Conservation (phyloP, 2,329 filamentous ascomycete species). For the Sporothrix pseudoabietina region DNA sequence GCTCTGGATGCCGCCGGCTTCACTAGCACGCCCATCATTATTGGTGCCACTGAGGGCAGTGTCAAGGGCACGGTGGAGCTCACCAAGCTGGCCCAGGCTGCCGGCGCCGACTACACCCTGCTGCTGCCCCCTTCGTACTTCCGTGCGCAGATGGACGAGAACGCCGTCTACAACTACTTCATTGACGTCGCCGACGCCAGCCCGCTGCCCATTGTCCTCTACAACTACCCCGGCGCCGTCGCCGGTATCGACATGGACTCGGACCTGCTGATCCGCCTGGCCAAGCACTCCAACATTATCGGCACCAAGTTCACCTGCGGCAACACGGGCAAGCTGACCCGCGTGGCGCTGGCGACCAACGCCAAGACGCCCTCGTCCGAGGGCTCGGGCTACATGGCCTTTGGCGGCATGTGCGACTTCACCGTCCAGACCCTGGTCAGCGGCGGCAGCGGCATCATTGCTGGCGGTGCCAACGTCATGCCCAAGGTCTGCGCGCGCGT, state of each 20-base stretch:
- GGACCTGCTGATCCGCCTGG: constrained; percentile 78
- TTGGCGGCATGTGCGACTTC: constrained; percentile 86
- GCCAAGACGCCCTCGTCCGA: constrained; percentile 66
- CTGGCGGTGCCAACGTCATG: constrained; percentile 81
- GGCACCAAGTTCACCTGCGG: constrained; percentile 92
- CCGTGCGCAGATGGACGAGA: constrained; percentile 73
- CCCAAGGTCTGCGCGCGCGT: constrained; percentile 79
- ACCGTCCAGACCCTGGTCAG: constrained; percentile 78
- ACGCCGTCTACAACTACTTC: constrained; percentile 60
- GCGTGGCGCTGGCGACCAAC: constrained; percentile 71
- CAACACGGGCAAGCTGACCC: constrained; percentile 85
- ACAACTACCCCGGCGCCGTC: constrained; percentile 90
- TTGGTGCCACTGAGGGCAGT: constrained; percentile 79
- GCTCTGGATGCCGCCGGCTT: constrained; percentile 82
- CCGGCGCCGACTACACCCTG: constrained; percentile 78
- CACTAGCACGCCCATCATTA: constrained; percentile 73
- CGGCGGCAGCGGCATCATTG: constrained; percentile 82
- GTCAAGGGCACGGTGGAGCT: constrained; percentile 79
- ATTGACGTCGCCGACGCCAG: constrained; percentile 72
- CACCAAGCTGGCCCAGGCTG: constrained; percentile 64
- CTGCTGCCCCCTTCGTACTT: constrained; percentile 84
- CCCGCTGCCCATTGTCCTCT: constrained; percentile 77
- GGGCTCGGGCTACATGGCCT: constrained; percentile 76
- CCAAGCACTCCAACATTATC: constrained; percentile 78
- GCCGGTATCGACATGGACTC: constrained; percentile 88